phyloP scores from a whole-genome alignment of 2,329 filamentous ascomycete species.

The Allantophomopsis lycopodina region DNA sequence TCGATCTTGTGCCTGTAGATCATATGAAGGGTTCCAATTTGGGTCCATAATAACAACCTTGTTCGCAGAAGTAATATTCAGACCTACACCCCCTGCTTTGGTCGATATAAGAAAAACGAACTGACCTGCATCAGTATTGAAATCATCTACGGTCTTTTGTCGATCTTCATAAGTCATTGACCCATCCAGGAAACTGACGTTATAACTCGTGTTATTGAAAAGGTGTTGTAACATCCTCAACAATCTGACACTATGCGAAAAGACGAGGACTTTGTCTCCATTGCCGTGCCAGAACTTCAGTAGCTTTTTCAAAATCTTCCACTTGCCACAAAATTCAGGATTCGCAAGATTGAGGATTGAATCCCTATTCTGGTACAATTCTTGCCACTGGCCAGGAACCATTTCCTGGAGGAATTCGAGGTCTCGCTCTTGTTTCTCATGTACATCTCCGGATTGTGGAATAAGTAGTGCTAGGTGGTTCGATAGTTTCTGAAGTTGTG shows the following conservation, averaged over 20 bases:
- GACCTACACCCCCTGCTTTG: constrained; percentile 78
- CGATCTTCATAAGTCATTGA: constrained; percentile 73
- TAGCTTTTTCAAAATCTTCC: constrained; percentile 79
- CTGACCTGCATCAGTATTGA: constrained; percentile 74
- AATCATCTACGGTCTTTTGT: constrained; percentile 70
- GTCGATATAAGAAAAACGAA: constrained; percentile 97
- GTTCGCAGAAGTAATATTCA: constrained; percentile 96
- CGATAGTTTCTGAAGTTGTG: constrained; percentile 71
- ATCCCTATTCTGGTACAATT: constrained; percentile 62
- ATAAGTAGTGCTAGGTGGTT: constrained; percentile 89
- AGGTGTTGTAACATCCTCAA: constrained; percentile 74
- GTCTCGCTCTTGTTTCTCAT: constrained; percentile 67
- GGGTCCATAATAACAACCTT: constrained; percentile 96
- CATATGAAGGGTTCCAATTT: constrained; percentile 93
- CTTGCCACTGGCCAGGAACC: constrained; percentile 60
- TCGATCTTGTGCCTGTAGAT: constrained; percentile 89
- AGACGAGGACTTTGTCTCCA: constrained; percentile 89
- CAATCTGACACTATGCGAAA: constrained; percentile 81
- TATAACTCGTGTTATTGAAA: constrained; percentile 81
- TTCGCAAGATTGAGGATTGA: constrained; percentile 72
- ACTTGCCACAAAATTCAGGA: constrained; percentile 90
- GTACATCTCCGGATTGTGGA: constrained; percentile 46
- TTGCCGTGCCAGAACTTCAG: constrained; percentile 81
- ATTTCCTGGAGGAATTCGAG: constrained; percentile 60
- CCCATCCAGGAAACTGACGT: constrained; percentile 82